Evolutionary conservation across 345 rosid species (phyloP).

Genomic region (Sapria himalayana): DNA sequence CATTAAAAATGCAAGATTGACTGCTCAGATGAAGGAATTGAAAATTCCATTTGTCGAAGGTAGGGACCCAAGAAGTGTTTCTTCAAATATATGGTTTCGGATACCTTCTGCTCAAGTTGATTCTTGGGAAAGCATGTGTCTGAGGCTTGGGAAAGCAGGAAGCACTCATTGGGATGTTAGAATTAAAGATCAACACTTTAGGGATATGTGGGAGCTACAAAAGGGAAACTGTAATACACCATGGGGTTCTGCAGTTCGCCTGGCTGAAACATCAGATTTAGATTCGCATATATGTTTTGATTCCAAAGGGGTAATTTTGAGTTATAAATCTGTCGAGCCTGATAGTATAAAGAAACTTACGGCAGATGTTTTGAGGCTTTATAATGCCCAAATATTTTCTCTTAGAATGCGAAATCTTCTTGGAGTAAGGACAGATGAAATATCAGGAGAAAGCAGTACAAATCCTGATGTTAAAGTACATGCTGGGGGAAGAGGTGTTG

Average conservation of each 20-base stretch:
- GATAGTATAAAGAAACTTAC: conserved; percentile 85
- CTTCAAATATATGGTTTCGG: conserved; percentile 88
- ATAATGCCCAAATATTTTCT: conserved; percentile 86
- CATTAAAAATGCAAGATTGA: conserved; percentile 86
- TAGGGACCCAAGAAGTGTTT: conserved; percentile 46
- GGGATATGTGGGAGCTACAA: conserved; percentile 96
- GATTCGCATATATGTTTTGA: conserved; percentile 90
- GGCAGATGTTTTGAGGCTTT: conserved; percentile 82
- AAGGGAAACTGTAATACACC: conserved; percentile 58
- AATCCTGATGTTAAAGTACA: conserved; percentile 31
- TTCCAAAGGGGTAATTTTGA: conserved; percentile 90
- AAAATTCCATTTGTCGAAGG: conserved; percentile 88
- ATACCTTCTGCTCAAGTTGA: conserved; percentile 62
- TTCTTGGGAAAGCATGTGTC: conserved; percentile 88
- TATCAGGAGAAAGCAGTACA: conserved; percentile 31
- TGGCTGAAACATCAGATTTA: conserved; percentile 79
- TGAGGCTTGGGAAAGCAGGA: conserved; percentile 97
- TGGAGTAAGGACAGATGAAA: conserved; percentile 74
- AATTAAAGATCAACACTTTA: conserved; percentile 85
- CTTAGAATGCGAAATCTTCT: conserved; percentile 86
- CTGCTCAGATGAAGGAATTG: conserved; percentile 82
- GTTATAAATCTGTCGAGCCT: conserved; percentile 78
- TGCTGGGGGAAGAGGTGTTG: conserved; percentile 35
- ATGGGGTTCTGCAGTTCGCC: conserved; percentile 89
- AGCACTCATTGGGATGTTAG: conserved; percentile 97